Evolutionary conservation across 2,329 filamentous ascomycete species (phyloP).

Genomic region (Claviceps maximensis): DNA sequence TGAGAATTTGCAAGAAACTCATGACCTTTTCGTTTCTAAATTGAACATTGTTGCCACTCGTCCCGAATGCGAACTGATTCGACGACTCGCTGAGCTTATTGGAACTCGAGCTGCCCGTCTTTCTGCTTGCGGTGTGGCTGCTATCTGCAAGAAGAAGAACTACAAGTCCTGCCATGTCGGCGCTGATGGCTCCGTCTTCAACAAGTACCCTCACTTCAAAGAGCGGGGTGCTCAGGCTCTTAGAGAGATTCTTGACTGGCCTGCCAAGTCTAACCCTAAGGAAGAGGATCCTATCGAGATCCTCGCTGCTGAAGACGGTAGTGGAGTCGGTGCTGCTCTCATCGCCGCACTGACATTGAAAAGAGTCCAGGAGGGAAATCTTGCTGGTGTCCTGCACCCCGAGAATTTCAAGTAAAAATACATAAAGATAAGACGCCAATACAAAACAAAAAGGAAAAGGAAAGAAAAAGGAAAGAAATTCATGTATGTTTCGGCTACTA

Average conservation of each 20-base stretch:
- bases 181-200: conserved; percentile 94
- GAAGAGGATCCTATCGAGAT: conserved; percentile 82
- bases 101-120: conserved; percentile 88
- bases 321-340: conserved; percentile 88
- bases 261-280: conserved; percentile 49
- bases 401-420: conserved; percentile 42
- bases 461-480: no score
- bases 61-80: conserved; percentile 77
- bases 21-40: conserved; percentile 65
- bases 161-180: conserved; percentile 84
- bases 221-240: conserved; percentile 77
- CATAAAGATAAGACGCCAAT: no score
- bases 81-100: conserved; percentile 82
- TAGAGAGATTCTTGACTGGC: conserved; percentile 92
- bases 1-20: conserved; percentile 85
- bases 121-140: conserved; percentile 86
- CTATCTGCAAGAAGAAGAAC: conserved; percentile 93
- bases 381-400: conserved; percentile 50
- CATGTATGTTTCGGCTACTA: background rate
- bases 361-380: conserved; percentile 48
- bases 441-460: no score
- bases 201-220: conserved; percentile 99
- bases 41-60: conserved; percentile 58
- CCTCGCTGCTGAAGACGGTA: conserved; percentile 84
- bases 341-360: conserved; percentile 67